These are phyloP conservation scores for Hypoxylon crocopeplum DNA, from an alignment of 495 filamentous ascomycete species.

Conservation along the genomic window DNA sequence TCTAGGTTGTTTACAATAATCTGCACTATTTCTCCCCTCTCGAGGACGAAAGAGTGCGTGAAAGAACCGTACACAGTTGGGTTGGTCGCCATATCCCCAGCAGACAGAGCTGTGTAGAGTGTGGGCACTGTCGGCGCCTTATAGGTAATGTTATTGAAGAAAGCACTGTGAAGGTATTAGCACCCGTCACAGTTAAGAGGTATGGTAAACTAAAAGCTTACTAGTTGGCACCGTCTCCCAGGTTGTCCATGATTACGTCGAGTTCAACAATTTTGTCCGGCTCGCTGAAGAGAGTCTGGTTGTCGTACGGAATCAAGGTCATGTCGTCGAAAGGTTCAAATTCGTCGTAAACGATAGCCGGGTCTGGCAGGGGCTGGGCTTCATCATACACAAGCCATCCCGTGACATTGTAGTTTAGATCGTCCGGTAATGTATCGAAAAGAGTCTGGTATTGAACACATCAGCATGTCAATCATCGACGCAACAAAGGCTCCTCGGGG, in stretches of 20 bases:
- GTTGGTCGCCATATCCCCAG: constrained; percentile 68
- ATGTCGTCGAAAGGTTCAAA: constrained; percentile 78
- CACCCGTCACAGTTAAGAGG: not conserved
- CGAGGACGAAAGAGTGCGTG: constrained; percentile 72
- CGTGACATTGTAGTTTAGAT: constrained; percentile 77
- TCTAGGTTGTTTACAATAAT: constrained; percentile 84
- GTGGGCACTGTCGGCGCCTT: constrained; percentile 77
- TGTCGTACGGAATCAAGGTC: constrained; percentile 69
- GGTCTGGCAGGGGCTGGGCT: constrained; percentile 60
- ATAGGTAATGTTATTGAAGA: constrained; percentile 84
- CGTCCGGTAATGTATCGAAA: constrained; percentile 69
- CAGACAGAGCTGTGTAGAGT: constrained; percentile 74
- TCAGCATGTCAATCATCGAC: constrained; percentile 1
- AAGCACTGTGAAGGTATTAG: constrained; percentile 58
- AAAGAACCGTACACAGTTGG: constrained; percentile 74
- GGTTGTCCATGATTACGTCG: constrained; percentile 72
- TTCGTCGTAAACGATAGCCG: constrained; percentile 57
- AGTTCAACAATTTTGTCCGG: constrained; percentile 68
- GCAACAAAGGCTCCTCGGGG: not conserved
- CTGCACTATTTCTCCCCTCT: constrained; percentile 72
- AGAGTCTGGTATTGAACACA: constrained; percentile 57
- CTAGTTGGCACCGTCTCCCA: constrained; percentile 79
- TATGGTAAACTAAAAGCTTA: constrained; percentile 41
- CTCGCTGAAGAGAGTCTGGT: constrained; percentile 58
- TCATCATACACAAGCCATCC: constrained; percentile 81